Evolutionary conservation across 257 asterid species (phyloP), one percentile per base, ranked within the genome.

Genomic region (Nyctanthes arbortristis): DNA sequence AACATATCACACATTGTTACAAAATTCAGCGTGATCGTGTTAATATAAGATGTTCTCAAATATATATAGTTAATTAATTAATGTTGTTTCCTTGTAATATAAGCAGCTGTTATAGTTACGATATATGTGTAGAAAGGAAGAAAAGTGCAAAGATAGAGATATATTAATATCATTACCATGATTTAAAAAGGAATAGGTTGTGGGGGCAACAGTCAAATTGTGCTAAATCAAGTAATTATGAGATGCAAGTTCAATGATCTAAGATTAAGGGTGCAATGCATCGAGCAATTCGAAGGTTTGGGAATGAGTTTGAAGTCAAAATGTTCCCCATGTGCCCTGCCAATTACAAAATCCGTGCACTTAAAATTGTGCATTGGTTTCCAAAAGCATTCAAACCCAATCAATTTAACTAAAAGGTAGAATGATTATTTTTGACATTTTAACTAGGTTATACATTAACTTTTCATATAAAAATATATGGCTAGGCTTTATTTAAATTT

Each of bases 271-370:
- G 74, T 66, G 39, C 63, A 64, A 49, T 61, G 67, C 73, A 67
- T 83, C 59, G 80, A 73, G 76, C 74, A 76, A 71, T 69, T 61
- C 70, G 47, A 70, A 28, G 34, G 61, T 79, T 61, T 54, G 56
- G n/a, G n/a, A 65, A 73, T 63, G 47, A 39, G 71, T 56, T n/a
- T 61, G 56, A 77, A 76, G 77, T 78, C 83, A 82, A 85, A 63
- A 72, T 71, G 61, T 40, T 75, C 37, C 69, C 82, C 85, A 83
- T 83, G 91, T 85, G 88, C 82, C 28, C 61, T 56, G 22, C 30
- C 73, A 39, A 66, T 45, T 79, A 76, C 30, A 76, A 71, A 76
- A 80, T 65, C 64, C 73, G 69, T 54, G 72, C 20, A 14, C 28
- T 32, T 11, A 20, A 20, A 33, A 7, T 47, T 20, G 57, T 33